Evolutionary conservation across 768 basidiomycete genomes (phyloP).

Genomic region (Dacryopinax spathularia): DNA sequence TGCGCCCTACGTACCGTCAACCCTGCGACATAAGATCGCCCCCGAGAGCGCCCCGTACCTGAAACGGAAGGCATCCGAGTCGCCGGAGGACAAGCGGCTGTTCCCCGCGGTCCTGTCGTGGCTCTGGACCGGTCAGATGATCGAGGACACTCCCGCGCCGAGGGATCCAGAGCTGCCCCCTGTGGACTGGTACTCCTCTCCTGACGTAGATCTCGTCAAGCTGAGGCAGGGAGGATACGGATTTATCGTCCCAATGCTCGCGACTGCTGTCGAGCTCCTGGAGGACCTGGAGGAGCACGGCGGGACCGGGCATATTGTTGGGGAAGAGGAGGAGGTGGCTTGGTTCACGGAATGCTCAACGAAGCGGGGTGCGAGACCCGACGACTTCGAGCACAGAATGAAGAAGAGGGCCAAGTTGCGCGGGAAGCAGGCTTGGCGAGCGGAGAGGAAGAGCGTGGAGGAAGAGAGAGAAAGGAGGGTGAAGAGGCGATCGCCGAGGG

Average conservation of each 20-base stretch:
- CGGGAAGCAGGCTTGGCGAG: no score
- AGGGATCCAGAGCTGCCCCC: not conserved
- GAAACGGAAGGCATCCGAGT: no score
- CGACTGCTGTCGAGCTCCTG: not conserved
- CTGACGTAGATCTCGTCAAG: not conserved
- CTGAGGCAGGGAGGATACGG: not conserved
- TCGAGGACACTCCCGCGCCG: not conserved
- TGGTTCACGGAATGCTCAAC: not conserved
- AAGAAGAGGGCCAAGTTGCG: not conserved
- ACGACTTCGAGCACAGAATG: not conserved
- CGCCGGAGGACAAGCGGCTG: no score
- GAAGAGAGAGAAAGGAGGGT: not conserved
- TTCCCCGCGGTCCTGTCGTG: not conserved
- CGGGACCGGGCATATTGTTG: not conserved
- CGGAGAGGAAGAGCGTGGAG: no score
- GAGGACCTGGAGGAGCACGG: not conserved
- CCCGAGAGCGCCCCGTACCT: no score
- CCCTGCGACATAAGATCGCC: no score
- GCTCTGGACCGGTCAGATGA: not conserved
- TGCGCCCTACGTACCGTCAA: no score
- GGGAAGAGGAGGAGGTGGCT: not conserved
- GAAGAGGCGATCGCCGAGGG: no score
- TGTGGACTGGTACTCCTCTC: not conserved
- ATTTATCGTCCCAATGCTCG: not conserved
- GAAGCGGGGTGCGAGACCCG: not conserved